Conservation (phyloP, 2,329 filamentous ascomycete genomes). For the Hypocreales sp. region DNA sequence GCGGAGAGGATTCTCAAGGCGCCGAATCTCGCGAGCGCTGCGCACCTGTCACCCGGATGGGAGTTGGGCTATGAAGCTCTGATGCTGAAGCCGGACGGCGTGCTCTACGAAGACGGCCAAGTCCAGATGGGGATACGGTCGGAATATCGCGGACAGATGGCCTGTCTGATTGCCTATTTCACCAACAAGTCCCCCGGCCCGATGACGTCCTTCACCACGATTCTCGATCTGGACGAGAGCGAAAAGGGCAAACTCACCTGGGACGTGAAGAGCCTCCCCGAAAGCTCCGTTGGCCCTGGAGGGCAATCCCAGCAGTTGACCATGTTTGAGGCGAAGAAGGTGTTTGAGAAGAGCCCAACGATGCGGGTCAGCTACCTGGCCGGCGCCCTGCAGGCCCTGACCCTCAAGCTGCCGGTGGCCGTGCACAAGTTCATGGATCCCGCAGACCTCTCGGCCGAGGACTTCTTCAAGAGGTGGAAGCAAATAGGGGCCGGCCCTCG, state of each 20-base stretch:
- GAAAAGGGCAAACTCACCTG: conserved; percentile 57
- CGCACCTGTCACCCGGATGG: conserved; percentile 90
- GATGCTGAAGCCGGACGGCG: conserved; percentile 64
- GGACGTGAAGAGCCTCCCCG: conserved; percentile 78
- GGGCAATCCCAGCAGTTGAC: conserved; percentile 84
- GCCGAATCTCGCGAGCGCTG: conserved; percentile 81
- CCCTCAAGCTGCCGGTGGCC: conserved; percentile 73
- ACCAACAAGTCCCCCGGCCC: conserved; percentile 79
- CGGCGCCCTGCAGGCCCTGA: conserved; percentile 82
- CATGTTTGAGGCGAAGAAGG: conserved; percentile 75
- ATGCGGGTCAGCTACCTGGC: conserved; percentile 90
- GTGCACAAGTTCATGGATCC: conserved; percentile 96
- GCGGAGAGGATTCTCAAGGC: conserved; percentile 44
- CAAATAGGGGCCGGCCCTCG: conserved; percentile 83
- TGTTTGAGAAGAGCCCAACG: conserved; percentile 75
- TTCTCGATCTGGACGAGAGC: conserved; percentile 62
- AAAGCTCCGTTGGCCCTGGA: conserved; percentile 59
- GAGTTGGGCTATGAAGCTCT: conserved; percentile 77
- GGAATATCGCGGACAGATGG: conserved; percentile 90
- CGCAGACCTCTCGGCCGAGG: conserved; percentile 70
- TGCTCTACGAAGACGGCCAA: conserved; percentile 90
- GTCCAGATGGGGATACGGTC: conserved; percentile 84
- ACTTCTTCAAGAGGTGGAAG: conserved; percentile 99
- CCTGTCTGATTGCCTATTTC: conserved; percentile 90
- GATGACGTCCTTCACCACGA: conserved; percentile 87